Percentiles rank a stretch among this genome's conserved stretches.
These are phyloP conservation scores for Magnolia kwangsiensis DNA, from an alignment of 164 flowering plant species.

Conservation along the genomic window DNA sequence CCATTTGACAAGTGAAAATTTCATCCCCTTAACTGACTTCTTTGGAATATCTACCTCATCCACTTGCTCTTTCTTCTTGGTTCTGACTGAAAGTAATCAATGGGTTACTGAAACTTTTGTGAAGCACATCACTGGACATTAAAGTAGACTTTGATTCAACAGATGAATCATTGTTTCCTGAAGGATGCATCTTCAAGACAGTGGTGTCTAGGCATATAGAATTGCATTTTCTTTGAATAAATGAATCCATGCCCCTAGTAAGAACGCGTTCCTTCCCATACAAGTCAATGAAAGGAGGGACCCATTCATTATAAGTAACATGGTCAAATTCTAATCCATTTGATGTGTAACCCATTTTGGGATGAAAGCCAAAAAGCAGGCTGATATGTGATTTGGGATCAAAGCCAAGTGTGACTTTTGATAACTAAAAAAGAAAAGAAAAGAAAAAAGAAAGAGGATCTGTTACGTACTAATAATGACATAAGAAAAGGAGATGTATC, in stretches of 20 bases:
- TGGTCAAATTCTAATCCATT: too few species aligned
- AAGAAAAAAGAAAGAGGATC: too few species aligned
- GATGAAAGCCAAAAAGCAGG: too few species aligned
- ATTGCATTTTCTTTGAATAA: slow-evolving; percentile 1
- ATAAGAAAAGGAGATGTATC: too few species aligned
- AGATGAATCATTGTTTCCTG: neutral
- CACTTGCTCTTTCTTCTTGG: slow-evolving; percentile 5
- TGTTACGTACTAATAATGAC: too few species aligned
- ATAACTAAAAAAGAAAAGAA: too few species aligned
- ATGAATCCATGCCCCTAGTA: neutral
- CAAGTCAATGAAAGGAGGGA: too few species aligned
- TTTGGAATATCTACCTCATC: neutral
- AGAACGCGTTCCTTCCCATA: too few species aligned
- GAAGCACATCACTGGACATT: neutral
- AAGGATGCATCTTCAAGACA: neutral
- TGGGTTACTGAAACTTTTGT: slow-evolving; percentile 2
- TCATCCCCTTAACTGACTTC: neutral
- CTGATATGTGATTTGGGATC: too few species aligned
- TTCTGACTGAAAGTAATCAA: slow-evolving; percentile 15
- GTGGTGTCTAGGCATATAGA: neutral
- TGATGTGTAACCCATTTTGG: too few species aligned
- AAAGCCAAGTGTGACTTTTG: too few species aligned
- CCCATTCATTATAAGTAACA: too few species aligned
- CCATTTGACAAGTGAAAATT: neutral
- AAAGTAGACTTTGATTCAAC: neutral